phyloP scores from a whole-genome alignment of 768 basidiomycete genomes.

The Leucosporidium scottii region DNA sequence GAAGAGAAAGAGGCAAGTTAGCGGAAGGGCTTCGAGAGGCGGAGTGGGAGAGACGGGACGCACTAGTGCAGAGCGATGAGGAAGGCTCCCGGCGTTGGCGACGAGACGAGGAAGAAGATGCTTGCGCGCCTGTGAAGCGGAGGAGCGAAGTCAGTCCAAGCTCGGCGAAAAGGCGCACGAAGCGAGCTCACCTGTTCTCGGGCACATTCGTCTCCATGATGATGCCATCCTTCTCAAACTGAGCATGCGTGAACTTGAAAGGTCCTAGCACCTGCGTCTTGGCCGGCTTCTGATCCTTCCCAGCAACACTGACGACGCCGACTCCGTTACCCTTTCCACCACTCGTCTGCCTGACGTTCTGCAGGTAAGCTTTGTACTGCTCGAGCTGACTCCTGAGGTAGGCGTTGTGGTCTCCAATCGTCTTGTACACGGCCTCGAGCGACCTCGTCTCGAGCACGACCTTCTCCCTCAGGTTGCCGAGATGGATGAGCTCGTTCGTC shows the following conservation, averaged over 20 bases:
- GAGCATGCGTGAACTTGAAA: slow-evolving; percentile 94
- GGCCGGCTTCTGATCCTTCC: slow-evolving; percentile 76
- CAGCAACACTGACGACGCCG: slow-evolving; percentile 89
- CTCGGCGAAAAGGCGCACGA: slow-evolving; percentile 7
- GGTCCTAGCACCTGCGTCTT: slow-evolving; percentile 86
- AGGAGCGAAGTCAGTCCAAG: not conserved
- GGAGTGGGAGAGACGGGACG: slow-evolving; percentile 46
- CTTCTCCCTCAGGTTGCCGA: slow-evolving; percentile 94
- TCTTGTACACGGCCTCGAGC: slow-evolving; percentile 96
- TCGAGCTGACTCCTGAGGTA: slow-evolving; percentile 93
- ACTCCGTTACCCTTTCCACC: slow-evolving; percentile 81
- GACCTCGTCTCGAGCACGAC: slow-evolving; percentile 84
- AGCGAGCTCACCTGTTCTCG: slow-evolving; percentile 71
- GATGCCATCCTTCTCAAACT: slow-evolving; percentile 97
- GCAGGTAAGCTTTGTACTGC: slow-evolving; percentile 98
- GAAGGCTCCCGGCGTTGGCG: slow-evolving; percentile 94
- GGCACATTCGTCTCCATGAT: slow-evolving; percentile 99
- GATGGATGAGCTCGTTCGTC: slow-evolving; percentile 83
- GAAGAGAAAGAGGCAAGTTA: no score
- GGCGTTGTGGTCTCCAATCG: slow-evolving; percentile 97
- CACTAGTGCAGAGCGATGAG: slow-evolving; percentile 92
- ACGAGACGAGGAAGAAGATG: slow-evolving; percentile 98
- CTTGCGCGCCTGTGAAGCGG: slow-evolving; percentile 66
- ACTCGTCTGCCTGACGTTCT: slow-evolving; percentile 86
- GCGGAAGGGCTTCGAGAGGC: no score